Evolutionary conservation across 768 basidiomycete species (phyloP).

Genomic region (Hericium rajendrae): DNA sequence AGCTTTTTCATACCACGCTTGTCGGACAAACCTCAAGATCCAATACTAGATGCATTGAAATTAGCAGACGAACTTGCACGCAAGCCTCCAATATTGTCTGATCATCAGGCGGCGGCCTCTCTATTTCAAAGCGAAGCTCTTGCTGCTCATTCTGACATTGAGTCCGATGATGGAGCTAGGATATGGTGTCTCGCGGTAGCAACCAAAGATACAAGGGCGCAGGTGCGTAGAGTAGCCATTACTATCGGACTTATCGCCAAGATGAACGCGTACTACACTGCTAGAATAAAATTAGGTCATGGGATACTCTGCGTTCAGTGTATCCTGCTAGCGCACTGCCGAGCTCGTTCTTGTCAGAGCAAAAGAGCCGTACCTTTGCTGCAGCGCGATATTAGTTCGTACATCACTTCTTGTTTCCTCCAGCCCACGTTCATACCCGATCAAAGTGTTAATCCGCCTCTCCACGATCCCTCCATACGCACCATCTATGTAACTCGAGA

Average conservation of each 20-base stretch:
- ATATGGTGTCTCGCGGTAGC: not conserved
- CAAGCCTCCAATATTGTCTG: no score
- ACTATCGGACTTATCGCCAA: not conserved
- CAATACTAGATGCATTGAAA: slow-evolving; percentile 54
- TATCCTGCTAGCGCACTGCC: slow-evolving; percentile 23
- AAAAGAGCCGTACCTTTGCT: slow-evolving; percentile 40
- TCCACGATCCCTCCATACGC: slow-evolving; percentile 28
- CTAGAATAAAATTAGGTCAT: slow-evolving; percentile 46
- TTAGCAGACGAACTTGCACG: slow-evolving; percentile 7
- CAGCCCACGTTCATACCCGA: not conserved
- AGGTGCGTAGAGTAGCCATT: not conserved
- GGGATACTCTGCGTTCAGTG: slow-evolving; percentile 45
- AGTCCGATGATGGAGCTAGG: not conserved
- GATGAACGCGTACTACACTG: not conserved
- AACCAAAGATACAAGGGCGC: not conserved
- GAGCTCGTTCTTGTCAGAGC: slow-evolving; percentile 63
- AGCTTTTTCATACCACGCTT: slow-evolving; percentile 58
- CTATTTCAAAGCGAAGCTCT: slow-evolving; percentile 2
- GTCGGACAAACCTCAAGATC: slow-evolving; percentile 67
- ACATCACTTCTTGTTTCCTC: not conserved
- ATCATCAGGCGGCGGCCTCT: not conserved
- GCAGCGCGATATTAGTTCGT: slow-evolving; percentile 55
- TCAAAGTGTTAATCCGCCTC: slow-evolving; percentile 38
- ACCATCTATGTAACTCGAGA: slow-evolving; percentile 35
- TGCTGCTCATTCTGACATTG: not conserved